Evolutionary conservation across 352 stramenopile species (phyloP), one percentile per base, ranked within the genome.

Genomic region (Phytophthora chlamydospora): DNA sequence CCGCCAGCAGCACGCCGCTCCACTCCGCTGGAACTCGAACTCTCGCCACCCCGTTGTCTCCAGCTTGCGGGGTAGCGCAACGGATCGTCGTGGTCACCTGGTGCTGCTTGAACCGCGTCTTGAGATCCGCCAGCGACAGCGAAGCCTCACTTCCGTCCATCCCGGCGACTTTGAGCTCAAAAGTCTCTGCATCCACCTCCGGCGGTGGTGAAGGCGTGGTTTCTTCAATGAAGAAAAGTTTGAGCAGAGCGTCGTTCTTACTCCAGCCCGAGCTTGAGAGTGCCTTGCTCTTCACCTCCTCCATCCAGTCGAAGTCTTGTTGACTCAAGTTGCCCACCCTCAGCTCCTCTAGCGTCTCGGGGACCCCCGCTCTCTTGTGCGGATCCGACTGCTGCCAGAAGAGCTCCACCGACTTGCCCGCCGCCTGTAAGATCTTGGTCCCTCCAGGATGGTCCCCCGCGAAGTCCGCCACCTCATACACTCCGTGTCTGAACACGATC

Each of bases 1-100:
- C 91, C 0, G 75, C 64, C 38, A 99, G 77, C 21, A 80, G 64
- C 19, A 97, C 93, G 42, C 96, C 96, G 17, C 70, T 85, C 92
- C 95, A 99, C 58, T 85, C 85, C 5, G 95, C 92, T 5, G 84
- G 83, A 89, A 42, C 98, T 91, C 90, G 52, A 89, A 42, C 98
- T 91, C 90, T 50, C 77, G 75, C 59, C 41, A 11, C 14, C 12
- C 35, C 4, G 5, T 48, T 53, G 73, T 60, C 62, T 61, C 53
- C 80, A 73, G 24, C 55, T 63, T 47, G 80, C 87, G 47, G 90
- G 71, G 48, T 76, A 53, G 43, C 83, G 85, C 75, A 98, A 86
- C 58, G 96, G 33, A 98, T 84, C 19, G 93, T 98, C 14, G 86
- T 81, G 4, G 73, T 77, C 19, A 98, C 72, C 19, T 73, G 78